phyloP scores from a whole-genome alignment of 139 green algal genomes.

The Deuterostichococcus epilithicus region DNA sequence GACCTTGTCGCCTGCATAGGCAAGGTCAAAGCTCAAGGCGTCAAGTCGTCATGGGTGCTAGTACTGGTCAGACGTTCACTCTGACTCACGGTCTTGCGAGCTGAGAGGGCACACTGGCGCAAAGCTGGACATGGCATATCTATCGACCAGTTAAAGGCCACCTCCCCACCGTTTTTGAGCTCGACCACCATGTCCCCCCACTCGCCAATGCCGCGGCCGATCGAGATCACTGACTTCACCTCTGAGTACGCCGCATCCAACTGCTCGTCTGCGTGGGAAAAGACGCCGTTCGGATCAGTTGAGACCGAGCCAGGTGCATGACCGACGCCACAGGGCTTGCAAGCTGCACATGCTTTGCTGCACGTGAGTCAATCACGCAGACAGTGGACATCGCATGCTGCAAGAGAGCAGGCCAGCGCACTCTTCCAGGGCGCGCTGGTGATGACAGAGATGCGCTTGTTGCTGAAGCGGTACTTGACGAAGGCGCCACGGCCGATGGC shows the following conservation, averaged over 20 bases:
- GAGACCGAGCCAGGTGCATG: neutral
- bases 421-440: slow-evolving; percentile 84
- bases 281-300: slow-evolving; percentile 1
- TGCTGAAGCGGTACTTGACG: slow-evolving; percentile 86
- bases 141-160: too few relatives aligned
- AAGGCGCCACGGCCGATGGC: slow-evolving; percentile 68
- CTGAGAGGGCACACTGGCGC: too few relatives aligned
- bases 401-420: slow-evolving; percentile 23
- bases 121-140: too few relatives aligned
- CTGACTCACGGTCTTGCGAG: too few relatives aligned
- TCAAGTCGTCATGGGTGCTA: too few relatives aligned
- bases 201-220: slow-evolving; percentile 69
- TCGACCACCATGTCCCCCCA: slow-evolving; percentile 92
- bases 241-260: slow-evolving; percentile 58
- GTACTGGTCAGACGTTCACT: too few relatives aligned
- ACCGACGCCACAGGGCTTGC: neutral
- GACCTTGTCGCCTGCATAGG: slow-evolving; percentile 73
- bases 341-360: neutral
- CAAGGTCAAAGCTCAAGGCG: too few relatives aligned
- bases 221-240: slow-evolving; percentile 67
- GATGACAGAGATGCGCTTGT: slow-evolving; percentile 71
- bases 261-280: slow-evolving; percentile 51
- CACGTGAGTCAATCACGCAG: neutral
- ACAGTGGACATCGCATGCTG: too few relatives aligned
- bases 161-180: slow-evolving; percentile 68